phyloP scores from a whole-genome alignment of 2,329 filamentous ascomycete genomes.

The Pseudonectria buxi region DNA sequence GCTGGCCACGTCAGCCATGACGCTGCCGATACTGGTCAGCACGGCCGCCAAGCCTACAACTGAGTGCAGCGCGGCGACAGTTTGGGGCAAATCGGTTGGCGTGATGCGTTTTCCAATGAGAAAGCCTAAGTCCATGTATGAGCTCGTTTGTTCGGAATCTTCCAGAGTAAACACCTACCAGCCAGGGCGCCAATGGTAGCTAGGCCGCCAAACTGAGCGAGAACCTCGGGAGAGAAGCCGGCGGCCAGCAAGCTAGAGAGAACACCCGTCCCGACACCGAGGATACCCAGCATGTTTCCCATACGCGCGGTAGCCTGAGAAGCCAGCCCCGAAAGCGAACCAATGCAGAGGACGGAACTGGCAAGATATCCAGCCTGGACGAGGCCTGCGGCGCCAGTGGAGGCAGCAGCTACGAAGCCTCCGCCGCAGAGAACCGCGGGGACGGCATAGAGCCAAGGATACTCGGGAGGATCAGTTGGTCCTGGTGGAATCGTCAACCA shows the following conservation, averaged over 20 bases:
- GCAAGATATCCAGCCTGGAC: slow-evolving; percentile 84
- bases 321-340: slow-evolving; percentile 73
- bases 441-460: slow-evolving; percentile 78
- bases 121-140: slow-evolving; percentile 52
- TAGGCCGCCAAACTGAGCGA: slow-evolving; percentile 73
- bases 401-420: slow-evolving; percentile 72
- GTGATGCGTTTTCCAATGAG: slow-evolving; percentile 82
- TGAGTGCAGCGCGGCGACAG: slow-evolving; percentile 80
- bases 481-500: slow-evolving; percentile 32
- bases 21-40: slow-evolving; percentile 79
- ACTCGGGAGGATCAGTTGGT: slow-evolving; percentile 80
- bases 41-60: slow-evolving; percentile 87
- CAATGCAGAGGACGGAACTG: slow-evolving; percentile 78
- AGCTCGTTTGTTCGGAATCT: too few species aligned
- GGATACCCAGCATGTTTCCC: slow-evolving; percentile 79
- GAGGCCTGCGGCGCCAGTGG: slow-evolving; percentile 74
- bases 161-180: too few species aligned
- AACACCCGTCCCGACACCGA: slow-evolving; percentile 78
- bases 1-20: slow-evolving; percentile 65
- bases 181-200: slow-evolving; percentile 64
- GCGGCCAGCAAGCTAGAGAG: slow-evolving; percentile 75
- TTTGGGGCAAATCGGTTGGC: slow-evolving; percentile 81
- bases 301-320: slow-evolving; percentile 77
- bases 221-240: slow-evolving; percentile 70
- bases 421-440: slow-evolving; percentile 72